Evolutionary conservation across 2,329 filamentous ascomycete genomes (phyloP), one percentile per base, ranked within the genome.

Genomic region (Talaromyces marneffei): DNA sequence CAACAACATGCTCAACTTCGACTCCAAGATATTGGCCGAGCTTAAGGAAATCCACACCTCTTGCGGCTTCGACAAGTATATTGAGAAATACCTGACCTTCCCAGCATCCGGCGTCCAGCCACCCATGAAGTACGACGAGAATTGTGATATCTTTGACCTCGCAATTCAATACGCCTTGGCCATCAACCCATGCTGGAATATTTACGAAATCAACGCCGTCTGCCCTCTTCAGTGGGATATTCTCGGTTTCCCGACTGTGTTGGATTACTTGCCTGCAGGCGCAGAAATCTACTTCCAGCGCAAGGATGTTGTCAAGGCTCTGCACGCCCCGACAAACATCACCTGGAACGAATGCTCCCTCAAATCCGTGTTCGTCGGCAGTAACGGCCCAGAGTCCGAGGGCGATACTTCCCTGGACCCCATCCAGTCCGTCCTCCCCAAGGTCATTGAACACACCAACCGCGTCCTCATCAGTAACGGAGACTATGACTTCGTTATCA

Each of bases 171-270:
- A 85, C 31, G 81, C 82, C 7, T 64, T 78, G 4, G 69, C 77
- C 1, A 73, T 84, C 35, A 94, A 94, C 75, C 90, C 90, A 0
- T 94, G 91, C 78, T 95, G 89, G 75, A 85, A 91, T 71, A 78
- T 90, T 10, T 94, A 93, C 75, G 84, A 89, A 54, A 83, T 93
- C 14, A 84, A 84, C 2, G 86, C 85, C 3, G 88, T 86, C 12
- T 94, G 90, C 70, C 90, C 90, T 0, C 66, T 86, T 2, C 77
- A 84, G 1, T 90, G 85, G 81, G 86, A 91, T 62, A 83, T 88
- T 0, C 78, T 92, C 2, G 85, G 85, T 16, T 87, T 88, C 74
- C 86, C 88, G 1, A 70, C 68, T 14, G 66, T 66, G 2, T 64
- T 74, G 2, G 59, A 61, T 20, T 93, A 92, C 73, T 68, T 83